Evolutionary conservation across 306 rosid genomes (phyloP).

Genomic region (Dalbergia cultrata): DNA sequence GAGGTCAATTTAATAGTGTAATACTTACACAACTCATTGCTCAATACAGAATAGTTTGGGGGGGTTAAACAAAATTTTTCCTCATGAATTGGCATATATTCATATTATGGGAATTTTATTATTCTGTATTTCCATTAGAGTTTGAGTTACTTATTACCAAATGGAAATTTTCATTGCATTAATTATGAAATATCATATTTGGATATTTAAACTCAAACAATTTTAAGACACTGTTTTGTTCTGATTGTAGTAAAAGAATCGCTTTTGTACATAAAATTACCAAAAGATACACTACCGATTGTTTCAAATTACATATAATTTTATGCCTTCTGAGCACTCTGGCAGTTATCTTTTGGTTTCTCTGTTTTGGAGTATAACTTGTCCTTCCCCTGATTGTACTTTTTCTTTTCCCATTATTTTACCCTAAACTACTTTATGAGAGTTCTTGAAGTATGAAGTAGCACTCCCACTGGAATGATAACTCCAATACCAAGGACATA

Average conservation of each 20-base stretch:
- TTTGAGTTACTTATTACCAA: neutral
- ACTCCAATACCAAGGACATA: neutral
- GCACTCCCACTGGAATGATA: slow-evolving; percentile 8
- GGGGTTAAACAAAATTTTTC: neutral
- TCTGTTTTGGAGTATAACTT: slow-evolving; percentile 4
- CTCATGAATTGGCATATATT: neutral
- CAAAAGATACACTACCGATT: neutral
- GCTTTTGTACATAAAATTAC: no score
- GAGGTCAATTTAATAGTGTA: neutral
- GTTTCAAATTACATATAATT: no score
- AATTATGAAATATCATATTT: neutral
- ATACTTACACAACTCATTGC: neutral
- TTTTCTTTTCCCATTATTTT: slow-evolving; percentile 8
- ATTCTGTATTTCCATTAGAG: neutral
- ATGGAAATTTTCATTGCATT: neutral
- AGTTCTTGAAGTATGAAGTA: neutral
- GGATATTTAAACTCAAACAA: neutral
- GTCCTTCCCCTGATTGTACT: neutral
- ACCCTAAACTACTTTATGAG: slow-evolving; percentile 4
- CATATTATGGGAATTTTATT: neutral
- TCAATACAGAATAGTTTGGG: neutral
- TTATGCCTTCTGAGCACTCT: no score
- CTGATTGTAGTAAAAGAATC: neutral
- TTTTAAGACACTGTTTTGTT: neutral
- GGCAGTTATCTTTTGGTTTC: neutral